Evolutionary conservation across 2,329 filamentous ascomycete genomes (phyloP).

Genomic region (Colletotrichum sp.): DNA sequence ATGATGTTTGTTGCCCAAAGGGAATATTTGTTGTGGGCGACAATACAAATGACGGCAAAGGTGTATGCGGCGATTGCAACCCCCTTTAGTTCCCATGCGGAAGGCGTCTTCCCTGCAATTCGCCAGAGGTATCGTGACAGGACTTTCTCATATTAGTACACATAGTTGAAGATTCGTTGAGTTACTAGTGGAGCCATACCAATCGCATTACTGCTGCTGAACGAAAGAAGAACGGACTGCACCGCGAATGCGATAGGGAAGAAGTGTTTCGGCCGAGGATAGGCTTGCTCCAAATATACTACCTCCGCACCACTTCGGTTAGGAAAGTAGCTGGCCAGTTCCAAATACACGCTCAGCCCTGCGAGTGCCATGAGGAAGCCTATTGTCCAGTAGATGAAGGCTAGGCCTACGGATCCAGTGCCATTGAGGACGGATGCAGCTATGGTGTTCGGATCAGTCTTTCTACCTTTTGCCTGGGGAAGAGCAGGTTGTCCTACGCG

Average conservation of each 20-base stretch:
- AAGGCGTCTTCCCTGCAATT: constrained; percentile 53
- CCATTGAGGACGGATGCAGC: constrained; percentile 59
- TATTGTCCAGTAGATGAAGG: constrained; percentile 67
- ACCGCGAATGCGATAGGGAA: constrained; percentile 69
- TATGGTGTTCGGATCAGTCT: constrained; percentile 28
- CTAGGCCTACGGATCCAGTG: constrained; percentile 66
- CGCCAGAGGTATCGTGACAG: constrained; percentile 67
- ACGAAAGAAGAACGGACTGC: constrained; percentile 66
- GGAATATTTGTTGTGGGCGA: constrained; percentile 62
- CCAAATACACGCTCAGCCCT: constrained; percentile 64
- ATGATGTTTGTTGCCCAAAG: constrained; percentile 60
- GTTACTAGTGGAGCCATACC: constrained; percentile 29
- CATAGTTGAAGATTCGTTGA: neutral
- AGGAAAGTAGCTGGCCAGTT: constrained; percentile 68
- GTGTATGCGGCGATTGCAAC: constrained; percentile 69
- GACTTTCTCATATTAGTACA: constrained; percentile 38
- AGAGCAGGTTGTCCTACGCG: constrained; percentile 43
- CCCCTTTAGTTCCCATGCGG: constrained; percentile 68
- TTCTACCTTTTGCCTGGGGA: neutral
- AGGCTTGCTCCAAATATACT: constrained; percentile 72
- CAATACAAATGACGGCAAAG: constrained; percentile 55
- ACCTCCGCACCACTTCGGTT: constrained; percentile 70
- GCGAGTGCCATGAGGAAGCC: constrained; percentile 62
- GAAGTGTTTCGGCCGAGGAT: constrained; percentile 65
- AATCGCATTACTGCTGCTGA: constrained; percentile 69